These are phyloP conservation scores for Aspergillus carlsbadensis DNA, from an alignment of 495 filamentous ascomycete species.

Conservation along the genomic window DNA sequence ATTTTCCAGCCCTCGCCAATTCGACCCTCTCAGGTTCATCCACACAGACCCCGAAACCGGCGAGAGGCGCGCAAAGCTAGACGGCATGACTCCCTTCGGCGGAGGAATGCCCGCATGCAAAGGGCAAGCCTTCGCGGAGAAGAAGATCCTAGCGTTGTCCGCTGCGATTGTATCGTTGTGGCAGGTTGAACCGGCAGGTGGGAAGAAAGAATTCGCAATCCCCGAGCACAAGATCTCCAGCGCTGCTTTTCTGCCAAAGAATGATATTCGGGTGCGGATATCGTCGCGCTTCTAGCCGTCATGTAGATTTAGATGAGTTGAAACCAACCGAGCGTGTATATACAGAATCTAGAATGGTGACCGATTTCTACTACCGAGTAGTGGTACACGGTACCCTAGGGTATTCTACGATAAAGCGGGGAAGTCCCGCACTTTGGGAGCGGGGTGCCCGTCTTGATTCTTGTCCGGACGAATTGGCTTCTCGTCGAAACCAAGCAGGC, in stretches of 20 bases:
- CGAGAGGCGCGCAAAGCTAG: slow-evolving; percentile 23
- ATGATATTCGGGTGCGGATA: slow-evolving; percentile 38
- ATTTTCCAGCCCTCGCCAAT: slow-evolving; percentile 50
- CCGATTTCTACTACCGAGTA: too few relatives aligned
- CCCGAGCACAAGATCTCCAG: slow-evolving; percentile 34
- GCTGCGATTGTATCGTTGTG: slow-evolving; percentile 51
- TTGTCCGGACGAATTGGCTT: neutral
- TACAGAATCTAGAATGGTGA: neutral
- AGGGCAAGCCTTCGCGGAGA: slow-evolving; percentile 49
- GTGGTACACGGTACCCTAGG: too few relatives aligned
- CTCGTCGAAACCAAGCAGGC: neutral
- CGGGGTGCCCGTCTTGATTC: too few relatives aligned
- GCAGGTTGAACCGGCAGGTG: slow-evolving; percentile 46
- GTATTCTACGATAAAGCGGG: neutral
- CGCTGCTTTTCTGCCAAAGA: slow-evolving; percentile 37
- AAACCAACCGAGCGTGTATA: neutral
- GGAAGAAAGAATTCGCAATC: slow-evolving; percentile 22
- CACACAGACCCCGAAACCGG: slow-evolving; percentile 34
- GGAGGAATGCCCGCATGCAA: slow-evolving; percentile 46
- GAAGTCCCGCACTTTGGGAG: neutral
- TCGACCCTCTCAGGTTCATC: slow-evolving; percentile 54
- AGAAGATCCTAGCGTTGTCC: slow-evolving; percentile 46
- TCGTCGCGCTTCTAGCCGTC: slow-evolving; percentile 20
- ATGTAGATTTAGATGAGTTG: slow-evolving; percentile 18
- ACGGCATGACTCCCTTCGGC: slow-evolving; percentile 44